phyloP scores from a whole-genome alignment of 1,284 basidiomycete species.

The Neonothopanus nambi region DNA sequence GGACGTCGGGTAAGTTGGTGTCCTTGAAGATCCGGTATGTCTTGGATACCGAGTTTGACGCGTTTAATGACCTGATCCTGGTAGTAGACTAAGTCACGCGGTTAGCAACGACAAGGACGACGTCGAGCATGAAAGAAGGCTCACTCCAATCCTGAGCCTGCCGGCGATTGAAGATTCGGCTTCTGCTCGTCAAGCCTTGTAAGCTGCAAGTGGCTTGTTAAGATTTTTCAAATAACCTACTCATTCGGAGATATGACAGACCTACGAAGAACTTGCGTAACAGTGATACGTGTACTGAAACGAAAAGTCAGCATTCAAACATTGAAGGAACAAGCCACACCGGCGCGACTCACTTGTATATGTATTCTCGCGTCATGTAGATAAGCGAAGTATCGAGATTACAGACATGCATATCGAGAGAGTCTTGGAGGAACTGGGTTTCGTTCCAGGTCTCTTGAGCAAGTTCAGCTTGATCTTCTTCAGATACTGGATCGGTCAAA shows the following conservation, averaged over 20 bases:
- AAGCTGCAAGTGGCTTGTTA: conserved; percentile 34
- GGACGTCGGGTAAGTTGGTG: conserved; percentile 63
- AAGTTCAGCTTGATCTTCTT: conserved; percentile 54
- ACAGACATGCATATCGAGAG: conserved; percentile 66
- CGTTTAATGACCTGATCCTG: conserved; percentile 60
- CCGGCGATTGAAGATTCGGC: conserved; percentile 59
- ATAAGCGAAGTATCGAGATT: conserved; percentile 64
- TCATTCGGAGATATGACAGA: conserved; percentile 37
- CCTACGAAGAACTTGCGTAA: conserved; percentile 67
- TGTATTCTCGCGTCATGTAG: conserved; percentile 68
- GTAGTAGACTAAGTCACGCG: conserved; percentile 51
- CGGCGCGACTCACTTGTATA: conserved; percentile 64
- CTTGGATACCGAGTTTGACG: conserved; percentile 50
- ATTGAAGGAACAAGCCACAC: conserved; percentile 17
- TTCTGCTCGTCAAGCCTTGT: conserved; percentile 42
- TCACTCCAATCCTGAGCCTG: conserved; percentile 76
- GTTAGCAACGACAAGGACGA: not conserved
- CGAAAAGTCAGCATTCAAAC: not conserved
- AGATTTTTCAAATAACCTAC: conserved; percentile 23
- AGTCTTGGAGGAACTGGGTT: conserved; percentile 61
- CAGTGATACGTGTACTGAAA: conserved; percentile 62
- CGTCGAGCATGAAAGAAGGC: conserved; percentile 28
- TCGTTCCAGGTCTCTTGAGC: conserved; percentile 62
- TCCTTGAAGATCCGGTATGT: conserved; percentile 45
- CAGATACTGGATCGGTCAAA: conserved; percentile 36